These are phyloP conservation scores for Aspergillus eucalypticola DNA, from an alignment of 2,329 filamentous ascomycete species.

Conservation along the genomic window DNA sequence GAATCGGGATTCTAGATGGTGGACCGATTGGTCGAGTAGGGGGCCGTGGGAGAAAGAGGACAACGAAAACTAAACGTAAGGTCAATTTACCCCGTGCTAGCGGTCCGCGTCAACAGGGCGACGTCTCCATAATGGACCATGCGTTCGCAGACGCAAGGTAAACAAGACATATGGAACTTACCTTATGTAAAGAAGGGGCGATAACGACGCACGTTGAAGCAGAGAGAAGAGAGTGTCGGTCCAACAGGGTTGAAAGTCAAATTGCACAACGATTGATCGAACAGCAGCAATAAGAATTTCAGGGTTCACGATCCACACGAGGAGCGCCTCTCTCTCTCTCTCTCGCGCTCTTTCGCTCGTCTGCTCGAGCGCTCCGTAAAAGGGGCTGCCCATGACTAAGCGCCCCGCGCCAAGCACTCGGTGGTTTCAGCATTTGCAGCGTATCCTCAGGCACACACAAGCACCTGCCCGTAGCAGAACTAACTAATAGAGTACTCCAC, in stretches of 20 bases:
- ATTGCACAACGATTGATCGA: background rate
- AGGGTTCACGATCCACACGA: constrained; percentile 26
- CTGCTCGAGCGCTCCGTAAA: constrained; percentile 29
- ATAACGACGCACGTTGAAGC: background rate
- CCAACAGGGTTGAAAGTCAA: constrained; percentile 11
- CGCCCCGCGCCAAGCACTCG: constrained; percentile 21
- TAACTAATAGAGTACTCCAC: background rate
- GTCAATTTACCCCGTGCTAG: constrained; percentile 12
- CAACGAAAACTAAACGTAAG: constrained; percentile 5
- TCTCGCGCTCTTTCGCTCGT: constrained; percentile 2
- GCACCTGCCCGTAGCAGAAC: too few species aligned
- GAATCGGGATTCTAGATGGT: background rate
- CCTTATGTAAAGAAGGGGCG: constrained; percentile 6
- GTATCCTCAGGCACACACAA: background rate
- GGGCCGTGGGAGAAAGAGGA: background rate
- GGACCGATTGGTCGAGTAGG: constrained; percentile 9
- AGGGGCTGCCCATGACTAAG: constrained; percentile 41
- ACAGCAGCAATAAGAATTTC: constrained; percentile 11
- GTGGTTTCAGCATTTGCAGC: constrained; percentile 19
- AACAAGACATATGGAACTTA: constrained; percentile 18
- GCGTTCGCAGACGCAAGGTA: constrained; percentile 10
- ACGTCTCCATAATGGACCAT: constrained; percentile 13
- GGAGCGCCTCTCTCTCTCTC: constrained; percentile 7
- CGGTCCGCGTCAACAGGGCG: constrained; percentile 16
- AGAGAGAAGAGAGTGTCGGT: background rate